phyloP scores from a whole-genome alignment of 1,139 yeast species.

The Kodamaea anthophila region DNA sequence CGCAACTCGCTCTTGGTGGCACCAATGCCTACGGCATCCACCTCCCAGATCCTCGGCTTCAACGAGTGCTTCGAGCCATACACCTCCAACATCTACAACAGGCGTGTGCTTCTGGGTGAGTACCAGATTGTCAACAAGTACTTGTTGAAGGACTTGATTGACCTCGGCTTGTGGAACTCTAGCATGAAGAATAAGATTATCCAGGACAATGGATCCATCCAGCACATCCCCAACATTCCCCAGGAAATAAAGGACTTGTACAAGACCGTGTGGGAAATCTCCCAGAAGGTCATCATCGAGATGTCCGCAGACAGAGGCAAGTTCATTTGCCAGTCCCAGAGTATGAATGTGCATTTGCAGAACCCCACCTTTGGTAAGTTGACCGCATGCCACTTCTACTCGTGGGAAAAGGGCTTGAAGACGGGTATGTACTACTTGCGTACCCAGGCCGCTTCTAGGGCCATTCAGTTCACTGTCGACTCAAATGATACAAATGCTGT shows the following conservation, averaged over 20 bases:
- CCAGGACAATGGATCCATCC: constrained; percentile 50
- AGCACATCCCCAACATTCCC: constrained; percentile 45
- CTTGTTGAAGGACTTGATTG: constrained; percentile 48
- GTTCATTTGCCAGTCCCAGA: constrained; percentile 55
- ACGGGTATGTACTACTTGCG: constrained; percentile 61
- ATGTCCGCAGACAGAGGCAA: constrained; percentile 61
- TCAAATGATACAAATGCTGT: constrained; percentile 22
- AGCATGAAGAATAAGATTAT: constrained; percentile 48
- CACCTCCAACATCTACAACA: constrained; percentile 53
- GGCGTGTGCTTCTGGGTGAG: constrained; percentile 59
- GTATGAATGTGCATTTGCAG: constrained; percentile 50
- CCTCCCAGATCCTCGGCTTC: constrained; percentile 55
- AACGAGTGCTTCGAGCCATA: constrained; percentile 61
- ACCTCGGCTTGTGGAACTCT: constrained; percentile 51
- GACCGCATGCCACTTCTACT: constrained; percentile 56
- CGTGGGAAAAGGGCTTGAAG: constrained; percentile 59
- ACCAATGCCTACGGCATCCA: constrained; percentile 63
- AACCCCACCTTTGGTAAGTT: constrained; percentile 54
- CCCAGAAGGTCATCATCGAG: constrained; percentile 50
- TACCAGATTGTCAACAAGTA: constrained; percentile 56
- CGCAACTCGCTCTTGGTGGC: constrained; percentile 58
- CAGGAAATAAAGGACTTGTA: constrained; percentile 45
- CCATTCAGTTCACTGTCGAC: constrained; percentile 56
- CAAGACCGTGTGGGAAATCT: constrained; percentile 58
- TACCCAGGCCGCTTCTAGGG: constrained; percentile 59